A percentile compares a stretch with the other conserved stretches of the same genome.
Conservation (phyloP, 2,329 filamentous ascomycete species). For the Neofusicoccum sp. region DNA sequence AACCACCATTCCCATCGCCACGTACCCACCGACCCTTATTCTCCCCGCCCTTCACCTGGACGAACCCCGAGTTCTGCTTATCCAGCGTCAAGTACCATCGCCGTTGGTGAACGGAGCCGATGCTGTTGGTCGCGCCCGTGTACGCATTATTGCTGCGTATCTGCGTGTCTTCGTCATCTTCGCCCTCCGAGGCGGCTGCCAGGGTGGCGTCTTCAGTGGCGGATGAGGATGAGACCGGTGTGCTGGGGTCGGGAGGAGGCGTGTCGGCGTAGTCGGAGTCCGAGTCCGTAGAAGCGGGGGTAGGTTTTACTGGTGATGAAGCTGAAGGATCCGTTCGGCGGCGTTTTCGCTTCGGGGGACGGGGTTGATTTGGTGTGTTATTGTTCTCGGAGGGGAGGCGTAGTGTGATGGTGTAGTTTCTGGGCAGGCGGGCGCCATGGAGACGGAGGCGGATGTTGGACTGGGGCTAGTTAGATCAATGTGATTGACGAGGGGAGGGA, state of each 20-base stretch:
- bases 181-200: background rate
- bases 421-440: conserved; percentile 39
- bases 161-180: conserved; percentile 37
- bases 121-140: conserved; percentile 61
- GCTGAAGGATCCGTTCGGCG: background rate
- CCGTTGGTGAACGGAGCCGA: conserved; percentile 66
- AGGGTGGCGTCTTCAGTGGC: background rate
- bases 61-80: conserved; percentile 58
- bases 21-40: too few relatives aligned
- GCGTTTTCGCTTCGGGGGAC: background rate
- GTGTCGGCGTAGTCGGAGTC: background rate
- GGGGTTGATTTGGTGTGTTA: background rate
- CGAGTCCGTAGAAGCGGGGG: background rate
- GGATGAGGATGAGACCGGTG: too few relatives aligned
- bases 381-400: conserved; percentile 39
- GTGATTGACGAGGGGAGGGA: background rate
- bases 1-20: conserved; percentile 32
- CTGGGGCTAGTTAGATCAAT: too few relatives aligned
- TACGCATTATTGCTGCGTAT: conserved; percentile 65
- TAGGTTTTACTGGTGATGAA: background rate
- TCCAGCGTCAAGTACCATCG: conserved; percentile 67
- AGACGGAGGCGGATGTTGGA: conserved; percentile 43
- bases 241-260: too few relatives aligned
- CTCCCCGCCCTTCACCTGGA: background rate
- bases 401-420: conserved; percentile 41